phyloP scores from a whole-genome alignment of 164 flowering plant species.

The Hamamelis virginiana region DNA sequence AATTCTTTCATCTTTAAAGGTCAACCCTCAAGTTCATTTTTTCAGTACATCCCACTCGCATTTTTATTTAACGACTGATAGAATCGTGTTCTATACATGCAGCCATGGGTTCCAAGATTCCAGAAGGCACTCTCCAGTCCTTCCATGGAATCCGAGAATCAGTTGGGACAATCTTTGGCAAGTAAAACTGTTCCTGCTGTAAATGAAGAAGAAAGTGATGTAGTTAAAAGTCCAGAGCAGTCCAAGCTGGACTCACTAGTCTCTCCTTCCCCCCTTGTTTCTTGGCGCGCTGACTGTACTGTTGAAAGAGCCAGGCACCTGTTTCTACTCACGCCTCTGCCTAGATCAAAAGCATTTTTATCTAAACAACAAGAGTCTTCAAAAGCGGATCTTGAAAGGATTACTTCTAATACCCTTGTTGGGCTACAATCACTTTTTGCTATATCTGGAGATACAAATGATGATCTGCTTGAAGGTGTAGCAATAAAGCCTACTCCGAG shows the following conservation, averaged over 20 bases:
- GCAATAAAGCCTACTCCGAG: slow-evolving; percentile 22
- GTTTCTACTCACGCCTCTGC: slow-evolving; percentile 86
- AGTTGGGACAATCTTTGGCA: slow-evolving; percentile 18
- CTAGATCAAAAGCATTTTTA: slow-evolving; percentile 44
- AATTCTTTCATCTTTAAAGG: slow-evolving; percentile 70
- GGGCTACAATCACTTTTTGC: slow-evolving; percentile 23
- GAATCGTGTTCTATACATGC: slow-evolving; percentile 15
- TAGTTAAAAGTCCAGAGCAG: slow-evolving; percentile 37
- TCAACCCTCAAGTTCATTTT: slow-evolving; percentile 15
- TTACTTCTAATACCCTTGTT: slow-evolving; percentile 14
- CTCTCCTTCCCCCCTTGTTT: slow-evolving; percentile 96
- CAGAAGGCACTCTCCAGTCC: slow-evolving; percentile 43
- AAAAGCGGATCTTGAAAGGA: slow-evolving; percentile 31
- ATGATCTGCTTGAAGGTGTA: slow-evolving; percentile 32
- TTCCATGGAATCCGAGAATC: slow-evolving; percentile 25
- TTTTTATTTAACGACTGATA: slow-evolving; percentile 8
- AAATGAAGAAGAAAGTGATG: slow-evolving; percentile 23
- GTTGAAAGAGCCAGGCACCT: slow-evolving; percentile 68
- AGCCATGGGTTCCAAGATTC: slow-evolving; percentile 80
- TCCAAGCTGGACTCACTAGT: slow-evolving; percentile 38
- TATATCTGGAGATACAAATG: slow-evolving; percentile 21
- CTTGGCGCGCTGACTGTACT: slow-evolving; percentile 74
- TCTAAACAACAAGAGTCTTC: slow-evolving; percentile 37
- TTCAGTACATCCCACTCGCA: not conserved
- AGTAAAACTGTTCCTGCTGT: slow-evolving; percentile 17